A percentile compares a stretch with the other conserved stretches of the same genome.
phyloP scores from a whole-genome alignment of 805 yeast genomes.

The Komagataella populi region DNA sequence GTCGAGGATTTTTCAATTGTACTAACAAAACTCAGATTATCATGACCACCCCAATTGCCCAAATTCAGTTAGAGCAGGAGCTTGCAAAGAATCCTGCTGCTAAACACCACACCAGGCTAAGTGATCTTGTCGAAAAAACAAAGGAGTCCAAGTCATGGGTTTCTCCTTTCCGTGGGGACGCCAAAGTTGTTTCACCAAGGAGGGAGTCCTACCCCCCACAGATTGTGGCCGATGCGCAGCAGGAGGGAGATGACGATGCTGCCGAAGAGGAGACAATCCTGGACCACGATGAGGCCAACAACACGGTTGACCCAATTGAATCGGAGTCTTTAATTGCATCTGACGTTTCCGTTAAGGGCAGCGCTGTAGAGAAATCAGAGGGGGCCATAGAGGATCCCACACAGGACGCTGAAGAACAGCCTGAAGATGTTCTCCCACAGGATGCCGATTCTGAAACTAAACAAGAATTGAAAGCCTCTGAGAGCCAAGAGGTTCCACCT shows the following conservation, averaged over 20 bases:
- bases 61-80: not conserved
- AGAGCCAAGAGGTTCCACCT: not conserved
- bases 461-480: conserved; percentile 4
- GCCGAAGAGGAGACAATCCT: conserved; percentile 6
- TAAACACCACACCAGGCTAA: not conserved
- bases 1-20: not conserved
- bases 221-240: not conserved
- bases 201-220: not conserved
- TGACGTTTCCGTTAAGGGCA: not conserved
- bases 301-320: not conserved
- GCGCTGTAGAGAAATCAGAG: not conserved
- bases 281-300: conserved; percentile 4
- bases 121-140: not conserved
- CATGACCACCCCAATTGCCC: not conserved
- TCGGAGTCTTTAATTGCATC: not conserved
- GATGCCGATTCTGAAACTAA: conserved; percentile 4
- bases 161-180: not conserved
- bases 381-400: conserved; percentile 2
- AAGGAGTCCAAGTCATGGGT: not conserved
- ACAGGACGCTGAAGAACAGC: conserved; percentile 3
- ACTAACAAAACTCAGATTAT: not conserved
- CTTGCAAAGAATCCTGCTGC: not conserved
- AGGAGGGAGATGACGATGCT: conserved; percentile 6
- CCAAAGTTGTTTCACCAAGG: not conserved
- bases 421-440: not conserved